Base-by-base conservation (phyloP, 1,139 yeast species). In the Yamadazyma atmosphaerica region DNA sequence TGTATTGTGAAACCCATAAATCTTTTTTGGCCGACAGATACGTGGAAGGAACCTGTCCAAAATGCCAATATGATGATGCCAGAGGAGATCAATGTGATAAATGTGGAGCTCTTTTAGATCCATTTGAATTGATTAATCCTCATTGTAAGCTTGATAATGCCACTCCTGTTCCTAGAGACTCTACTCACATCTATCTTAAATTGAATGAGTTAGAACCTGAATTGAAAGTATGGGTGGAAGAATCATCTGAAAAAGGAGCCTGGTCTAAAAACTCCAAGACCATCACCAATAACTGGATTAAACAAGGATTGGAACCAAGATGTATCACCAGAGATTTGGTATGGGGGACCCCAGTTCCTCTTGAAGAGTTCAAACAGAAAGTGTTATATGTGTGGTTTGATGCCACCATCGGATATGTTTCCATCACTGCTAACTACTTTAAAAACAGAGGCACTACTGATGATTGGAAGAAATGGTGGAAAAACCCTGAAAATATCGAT, bases 41-140 rank as follows among this genome's bases (percentile, higher is more conserved):
- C 58, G 98, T 92, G 28, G 98, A 94, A 68, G 99, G 99, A 50
- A 87, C 83, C 37, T 92, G 99, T 71, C 98, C 98, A 44, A 84
- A 84, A 63, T 92, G 99, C 72, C 77, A 73, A 32, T 92, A 89
- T 58, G 95, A 86, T 47, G 98, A 92, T 61, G 99, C 99, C 27
- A 82, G 98, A 63, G 99, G 99, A 52, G 99, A 92, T 62, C 99
- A 92, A 71, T 92, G 99, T 77, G 99, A 92, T 63, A 85, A 84
- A 55, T 92, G 99, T 73, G 99, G 98, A 46, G 68, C 72, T 43
- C 74, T 92, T 49, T 74, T 94, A 52, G 88, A 90, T 60, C 96
- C 98, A 35, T 84, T 89, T 58, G 98, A 92, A 62, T 79, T 92
- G 58, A 83, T 90, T 50, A 76, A 89, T 45, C 98, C 99, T 40